Evolutionary conservation across 169 alveolate genomes (phyloP), one percentile per base, ranked within the genome.

Genomic region (Nephromyces sp.): DNA sequence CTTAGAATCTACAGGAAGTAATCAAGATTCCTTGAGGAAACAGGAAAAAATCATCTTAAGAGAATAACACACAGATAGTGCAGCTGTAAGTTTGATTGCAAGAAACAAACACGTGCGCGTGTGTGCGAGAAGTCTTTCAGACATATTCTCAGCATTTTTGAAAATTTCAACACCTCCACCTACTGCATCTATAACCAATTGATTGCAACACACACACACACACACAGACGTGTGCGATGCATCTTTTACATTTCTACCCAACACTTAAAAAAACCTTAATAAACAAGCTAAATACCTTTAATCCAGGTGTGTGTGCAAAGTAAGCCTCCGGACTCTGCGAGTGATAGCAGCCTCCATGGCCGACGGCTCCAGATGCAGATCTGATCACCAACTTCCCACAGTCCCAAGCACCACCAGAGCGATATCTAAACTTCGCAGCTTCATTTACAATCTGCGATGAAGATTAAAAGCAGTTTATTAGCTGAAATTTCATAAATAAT

Each of bases 321-420:
- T 90, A 92, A 1, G 97, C 97, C 82, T 95, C 99, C 34, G 97
- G 97, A 33, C 96, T 81, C 82, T 95, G 94, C 31, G 97, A 91
- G 80, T 95, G 99, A 84, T 95, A 95, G 51, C 87, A 84, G 6
- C 97, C 98, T 15, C 99, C 99, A 81, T 95, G 99, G 2, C 98
- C 99, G 25, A 95, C 99, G 21, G 98, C 98, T 28, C 97, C 97
- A 90, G 94, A 94, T 0, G 99, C 90, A 8, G 97, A 84, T 62
- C 98, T 85, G 66, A 95, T 82, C 35, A 96, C 92, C 52, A 93
- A 81, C 64, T 85, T 84, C 24, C 98, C 98, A 64, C 94, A 94
- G 78, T 95, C 89, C 84, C 93, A 93, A 73, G 88, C 84, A 53
- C 92, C 90, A 5, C 98, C 98, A 32, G 97, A 84, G 76, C 98